Evolutionary conservation across 2,329 filamentous ascomycete species (phyloP), one percentile per base, ranked within the genome.

Genomic region (Cercospora berteroae): DNA sequence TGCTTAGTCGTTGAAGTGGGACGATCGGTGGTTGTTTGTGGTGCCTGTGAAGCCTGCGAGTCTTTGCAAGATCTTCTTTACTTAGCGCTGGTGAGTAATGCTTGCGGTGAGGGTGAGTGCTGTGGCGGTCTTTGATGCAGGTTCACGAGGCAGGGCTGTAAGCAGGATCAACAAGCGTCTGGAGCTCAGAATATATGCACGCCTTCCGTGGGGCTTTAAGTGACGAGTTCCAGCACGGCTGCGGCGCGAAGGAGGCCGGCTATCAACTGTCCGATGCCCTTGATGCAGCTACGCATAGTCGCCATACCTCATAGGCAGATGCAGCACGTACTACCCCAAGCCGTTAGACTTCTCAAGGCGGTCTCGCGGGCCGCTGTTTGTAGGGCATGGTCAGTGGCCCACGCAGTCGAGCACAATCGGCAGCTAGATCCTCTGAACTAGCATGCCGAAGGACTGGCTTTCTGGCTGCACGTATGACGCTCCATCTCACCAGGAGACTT

Each of bases 111-210:
- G 61, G 61, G 61, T 57, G 61, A 63, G 61, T 10, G 44, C n/a
- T 18, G 25, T 42, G 10, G 10, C n/a, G 10, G 29, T 8, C 18
- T 10, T 63, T 20, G 31, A 25, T 25, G 31, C 55, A 63, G 61
- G 56, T 55, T 58, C 59, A 42, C 20, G n/a, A 39, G 56, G 36
- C 55, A 50, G 33, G 36, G 55, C 39, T 50, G 60, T 63, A 64
- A 58, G 58, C 66, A 67, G 66, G 66, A 67, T 61, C 66, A 64
- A 61, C 63, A 62, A 61, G 62, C 23, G 52, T 60, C 39, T 52
- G 18, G 16, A 13, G 23, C 44, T 44, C 63, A 36, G 29, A 25
- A 64, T 50, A 33, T 18, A 63, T 67, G 56, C 56, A 60, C 16
- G 42, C 55, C 56, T 67, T 59, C 64, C 59, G 36, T 42, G 57